Evolutionary conservation across 2,329 filamentous ascomycete genomes (phyloP).

Genomic region (Pseudodiploospora longispora): DNA sequence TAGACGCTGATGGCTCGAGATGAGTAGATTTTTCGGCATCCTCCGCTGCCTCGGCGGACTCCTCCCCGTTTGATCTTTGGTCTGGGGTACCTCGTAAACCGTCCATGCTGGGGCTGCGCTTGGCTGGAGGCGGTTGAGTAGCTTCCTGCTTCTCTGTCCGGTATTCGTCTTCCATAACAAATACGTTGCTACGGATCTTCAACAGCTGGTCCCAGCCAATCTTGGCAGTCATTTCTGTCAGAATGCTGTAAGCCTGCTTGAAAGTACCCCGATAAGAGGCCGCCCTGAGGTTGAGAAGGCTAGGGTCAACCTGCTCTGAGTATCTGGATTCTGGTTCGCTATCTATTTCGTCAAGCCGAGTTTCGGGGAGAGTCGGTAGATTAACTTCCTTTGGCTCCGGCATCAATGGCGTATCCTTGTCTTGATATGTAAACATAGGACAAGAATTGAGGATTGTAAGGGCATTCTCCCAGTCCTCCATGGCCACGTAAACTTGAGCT

Average conservation of each 20-base stretch:
- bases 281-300: conserved; percentile 75
- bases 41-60: conserved; percentile 27
- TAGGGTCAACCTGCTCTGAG: conserved; percentile 79
- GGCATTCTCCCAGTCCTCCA: conserved; percentile 96
- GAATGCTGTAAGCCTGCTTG: conserved; percentile 83
- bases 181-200: conserved; percentile 91
- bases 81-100: conserved; percentile 65
- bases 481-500: conserved; percentile 84
- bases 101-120: conserved; percentile 71
- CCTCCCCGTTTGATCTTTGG: conserved; percentile 41
- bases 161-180: conserved; percentile 99
- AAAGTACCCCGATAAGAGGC: conserved; percentile 92
- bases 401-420: conserved; percentile 93
- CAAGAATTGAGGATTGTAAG: conserved; percentile 94
- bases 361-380: conserved; percentile 81
- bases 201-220: conserved; percentile 97
- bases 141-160: conserved; percentile 72
- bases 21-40: conserved; percentile 26
- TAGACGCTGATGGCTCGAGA: conserved; percentile 19
- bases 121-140: conserved; percentile 37
- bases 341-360: conserved; percentile 90
- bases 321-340: conserved; percentile 78
- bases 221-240: conserved; percentile 92
- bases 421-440: conserved; percentile 99
- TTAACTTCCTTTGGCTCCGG: conserved; percentile 84